A percentile compares a stretch with the other conserved stretches of the same genome.
These are phyloP conservation scores for Neopestalotiopsis rosae DNA, from an alignment of 2,329 filamentous ascomycete genomes.

Conservation along the genomic window DNA sequence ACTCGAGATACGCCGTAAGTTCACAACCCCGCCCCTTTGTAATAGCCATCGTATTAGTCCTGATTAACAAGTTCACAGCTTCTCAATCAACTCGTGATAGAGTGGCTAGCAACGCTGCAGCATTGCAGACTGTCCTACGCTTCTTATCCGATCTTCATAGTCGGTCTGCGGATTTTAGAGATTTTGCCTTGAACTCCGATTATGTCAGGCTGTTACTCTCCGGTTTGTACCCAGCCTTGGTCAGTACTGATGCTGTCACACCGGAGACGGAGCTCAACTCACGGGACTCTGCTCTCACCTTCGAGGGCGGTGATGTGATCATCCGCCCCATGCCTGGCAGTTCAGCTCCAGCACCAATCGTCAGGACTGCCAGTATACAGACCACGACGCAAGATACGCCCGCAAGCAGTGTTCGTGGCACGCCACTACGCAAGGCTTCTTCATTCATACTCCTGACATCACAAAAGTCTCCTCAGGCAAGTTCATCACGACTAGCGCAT, in stretches of 20 bases:
- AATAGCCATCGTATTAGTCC: slow-evolving; percentile 21
- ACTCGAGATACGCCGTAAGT: slow-evolving; percentile 59
- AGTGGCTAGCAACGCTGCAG: slow-evolving; percentile 62
- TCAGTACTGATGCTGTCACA: slow-evolving; percentile 82
- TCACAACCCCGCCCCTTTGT: too few species aligned
- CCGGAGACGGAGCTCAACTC: slow-evolving; percentile 89
- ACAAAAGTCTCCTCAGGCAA: slow-evolving; percentile 64
- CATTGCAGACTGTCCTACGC: slow-evolving; percentile 77
- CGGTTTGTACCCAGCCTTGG: slow-evolving; percentile 85
- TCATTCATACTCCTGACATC: slow-evolving; percentile 90
- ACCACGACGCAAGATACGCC: slow-evolving; percentile 49
- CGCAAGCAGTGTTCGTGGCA: slow-evolving; percentile 50
- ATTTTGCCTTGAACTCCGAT: slow-evolving; percentile 80
- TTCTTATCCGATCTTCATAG: slow-evolving; percentile 81
- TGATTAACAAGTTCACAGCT: slow-evolving; percentile 37
- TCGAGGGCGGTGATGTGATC: slow-evolving; percentile 85
- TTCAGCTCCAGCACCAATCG: slow-evolving; percentile 67
- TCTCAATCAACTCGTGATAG: slow-evolving; percentile 51
- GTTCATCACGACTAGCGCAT: slow-evolving; percentile 66
- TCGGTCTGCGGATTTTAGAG: slow-evolving; percentile 78
- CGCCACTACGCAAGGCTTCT: slow-evolving; percentile 77
- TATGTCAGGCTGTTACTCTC: slow-evolving; percentile 82
- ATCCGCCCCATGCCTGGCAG: slow-evolving; percentile 74
- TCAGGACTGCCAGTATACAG: slow-evolving; percentile 71
- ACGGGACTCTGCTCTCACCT: slow-evolving; percentile 78